Evolutionary conservation across 257 asterid species (phyloP).

Genomic region (Capsicum chinense): DNA sequence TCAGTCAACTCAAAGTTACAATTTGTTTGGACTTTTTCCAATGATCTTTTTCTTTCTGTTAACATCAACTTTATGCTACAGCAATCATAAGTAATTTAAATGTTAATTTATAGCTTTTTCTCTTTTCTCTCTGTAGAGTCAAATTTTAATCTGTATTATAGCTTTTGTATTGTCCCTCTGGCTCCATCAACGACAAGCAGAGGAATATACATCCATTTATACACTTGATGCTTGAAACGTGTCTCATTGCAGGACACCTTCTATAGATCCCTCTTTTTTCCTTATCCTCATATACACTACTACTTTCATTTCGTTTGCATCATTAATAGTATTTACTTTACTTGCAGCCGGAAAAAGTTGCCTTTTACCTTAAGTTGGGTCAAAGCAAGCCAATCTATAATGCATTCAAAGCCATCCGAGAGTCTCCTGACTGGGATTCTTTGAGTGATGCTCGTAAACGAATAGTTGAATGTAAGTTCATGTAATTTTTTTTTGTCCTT

Average conservation of each 20-base stretch:
- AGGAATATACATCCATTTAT: slow-evolving; percentile 6
- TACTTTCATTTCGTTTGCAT: not conserved
- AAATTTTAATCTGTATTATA: not conserved
- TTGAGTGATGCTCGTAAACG: slow-evolving; percentile 90
- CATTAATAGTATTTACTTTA: not conserved
- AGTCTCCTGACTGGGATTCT: slow-evolving; percentile 76
- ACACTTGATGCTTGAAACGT: not conserved
- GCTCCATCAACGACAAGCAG: not conserved
- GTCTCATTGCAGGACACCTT: not conserved
- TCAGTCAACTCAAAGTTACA: not conserved
- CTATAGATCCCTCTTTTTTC: not conserved
- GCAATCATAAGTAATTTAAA: not conserved
- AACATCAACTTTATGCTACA: not conserved
- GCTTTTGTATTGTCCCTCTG: not conserved
- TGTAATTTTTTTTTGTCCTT: slow-evolving; percentile 25
- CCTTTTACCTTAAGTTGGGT: slow-evolving; percentile 78
- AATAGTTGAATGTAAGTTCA: slow-evolving; percentile 75
- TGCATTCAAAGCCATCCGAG: slow-evolving; percentile 83
- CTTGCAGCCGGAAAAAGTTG: slow-evolving; percentile 91
- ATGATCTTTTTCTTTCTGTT: not conserved
- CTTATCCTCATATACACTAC: not conserved
- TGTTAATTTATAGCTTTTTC: not conserved
- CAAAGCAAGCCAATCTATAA: slow-evolving; percentile 94
- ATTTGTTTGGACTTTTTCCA: not conserved
- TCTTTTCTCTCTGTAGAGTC: not conserved